Evolutionary conservation across 2,329 filamentous ascomycete genomes (phyloP).

Genomic region (Aspergillus neoniger): DNA sequence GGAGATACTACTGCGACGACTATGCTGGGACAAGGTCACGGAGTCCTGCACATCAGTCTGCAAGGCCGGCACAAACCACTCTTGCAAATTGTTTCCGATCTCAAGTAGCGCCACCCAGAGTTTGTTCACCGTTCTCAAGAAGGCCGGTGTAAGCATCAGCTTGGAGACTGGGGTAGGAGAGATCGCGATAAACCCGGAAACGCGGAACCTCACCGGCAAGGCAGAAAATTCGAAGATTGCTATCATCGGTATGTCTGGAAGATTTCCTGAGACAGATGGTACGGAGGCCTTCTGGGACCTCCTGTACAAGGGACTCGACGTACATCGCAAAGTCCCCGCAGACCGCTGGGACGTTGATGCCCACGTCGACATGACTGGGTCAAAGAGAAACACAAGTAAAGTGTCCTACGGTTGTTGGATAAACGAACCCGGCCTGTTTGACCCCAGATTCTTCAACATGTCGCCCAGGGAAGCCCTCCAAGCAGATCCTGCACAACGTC

Average conservation of each 20-base stretch:
- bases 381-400: constrained; percentile 73
- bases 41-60: constrained; percentile 32
- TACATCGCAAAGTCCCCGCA: constrained; percentile 61
- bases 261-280: constrained; percentile 72
- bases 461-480: constrained; percentile 77
- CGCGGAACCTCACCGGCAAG: constrained; percentile 31
- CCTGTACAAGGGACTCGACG: constrained; percentile 72
- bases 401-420: constrained; percentile 76
- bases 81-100: constrained; percentile 33
- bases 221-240: constrained; percentile 66
- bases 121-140: constrained; percentile 34
- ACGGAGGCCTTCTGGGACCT: constrained; percentile 75
- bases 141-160: constrained; percentile 28
- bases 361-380: constrained; percentile 71
- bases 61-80: constrained; percentile 14
- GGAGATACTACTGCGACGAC: constrained; percentile 41
- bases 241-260: constrained; percentile 79
- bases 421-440: constrained; percentile 74
- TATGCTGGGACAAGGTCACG: constrained; percentile 47
- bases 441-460: constrained; percentile 86
- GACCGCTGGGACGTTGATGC: constrained; percentile 74
- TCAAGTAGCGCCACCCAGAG: constrained; percentile 37
- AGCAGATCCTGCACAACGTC: constrained; percentile 78
- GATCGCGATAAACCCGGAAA: constrained; percentile 22
- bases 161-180: constrained; percentile 32